These are phyloP conservation scores for Austroboletus olivaceoglutinosus DNA, from an alignment of 1,284 basidiomycete species.

Conservation along the genomic window DNA sequence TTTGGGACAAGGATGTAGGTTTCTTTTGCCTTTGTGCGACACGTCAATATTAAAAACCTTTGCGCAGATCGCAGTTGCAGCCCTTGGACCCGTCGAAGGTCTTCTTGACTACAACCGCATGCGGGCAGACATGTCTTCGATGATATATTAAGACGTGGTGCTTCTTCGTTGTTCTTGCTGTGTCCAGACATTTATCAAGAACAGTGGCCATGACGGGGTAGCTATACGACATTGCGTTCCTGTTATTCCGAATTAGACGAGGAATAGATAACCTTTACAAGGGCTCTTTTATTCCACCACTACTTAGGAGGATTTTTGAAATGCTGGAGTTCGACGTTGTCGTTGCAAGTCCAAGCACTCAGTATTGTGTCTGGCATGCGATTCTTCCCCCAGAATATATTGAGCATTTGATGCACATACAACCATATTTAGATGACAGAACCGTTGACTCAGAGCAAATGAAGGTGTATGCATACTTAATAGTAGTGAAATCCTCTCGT, in stretches of 20 bases:
- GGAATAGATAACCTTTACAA: conserved; percentile 16
- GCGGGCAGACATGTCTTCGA: conserved; percentile 76
- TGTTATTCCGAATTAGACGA: conserved; percentile 21
- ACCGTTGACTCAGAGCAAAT: too few relatives aligned
- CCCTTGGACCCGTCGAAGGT: conserved; percentile 85
- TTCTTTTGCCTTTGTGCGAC: conserved; percentile 12
- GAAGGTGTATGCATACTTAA: too few relatives aligned
- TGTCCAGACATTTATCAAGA: neutral
- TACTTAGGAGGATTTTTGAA: too few relatives aligned
- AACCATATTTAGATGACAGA: too few relatives aligned
- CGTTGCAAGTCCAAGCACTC: too few relatives aligned
- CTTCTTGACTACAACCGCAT: conserved; percentile 83
- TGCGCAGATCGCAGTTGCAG: conserved; percentile 72
- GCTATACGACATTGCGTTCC: conserved; percentile 19
- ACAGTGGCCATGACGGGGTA: conserved; percentile 7
- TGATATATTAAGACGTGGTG: conserved; percentile 54
- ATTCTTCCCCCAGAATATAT: too few relatives aligned
- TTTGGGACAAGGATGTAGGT: conserved; percentile 93
- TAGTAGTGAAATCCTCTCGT: neutral
- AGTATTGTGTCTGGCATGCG: too few relatives aligned
- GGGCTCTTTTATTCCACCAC: neutral
- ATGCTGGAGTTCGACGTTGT: too few relatives aligned
- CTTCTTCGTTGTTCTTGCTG: neutral
- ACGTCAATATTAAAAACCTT: conserved; percentile 8
- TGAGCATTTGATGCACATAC: too few relatives aligned